phyloP scores from a whole-genome alignment of 345 rosid species.

The Cardamine chenopodiifolia region DNA sequence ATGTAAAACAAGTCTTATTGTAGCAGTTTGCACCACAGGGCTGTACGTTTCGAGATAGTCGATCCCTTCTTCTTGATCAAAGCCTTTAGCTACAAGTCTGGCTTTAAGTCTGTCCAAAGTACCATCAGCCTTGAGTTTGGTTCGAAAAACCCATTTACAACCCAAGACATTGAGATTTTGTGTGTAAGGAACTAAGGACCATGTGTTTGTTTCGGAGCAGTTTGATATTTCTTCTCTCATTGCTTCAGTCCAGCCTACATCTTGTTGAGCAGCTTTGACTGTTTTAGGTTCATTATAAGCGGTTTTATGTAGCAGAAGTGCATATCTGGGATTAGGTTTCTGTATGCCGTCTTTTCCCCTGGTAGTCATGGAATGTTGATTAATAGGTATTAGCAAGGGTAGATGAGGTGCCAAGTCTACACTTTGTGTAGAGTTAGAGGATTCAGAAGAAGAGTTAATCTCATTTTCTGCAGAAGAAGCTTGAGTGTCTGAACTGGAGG shows the following conservation, averaged over 20 bases:
- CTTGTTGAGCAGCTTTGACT: background rate
- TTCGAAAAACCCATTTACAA: background rate
- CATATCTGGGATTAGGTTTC: background rate
- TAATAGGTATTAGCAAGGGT: too few relatives aligned
- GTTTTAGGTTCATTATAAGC: background rate
- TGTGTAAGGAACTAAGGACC: background rate
- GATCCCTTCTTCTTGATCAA: background rate
- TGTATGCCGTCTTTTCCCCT: background rate
- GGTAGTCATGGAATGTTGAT: background rate
- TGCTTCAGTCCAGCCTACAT: background rate
- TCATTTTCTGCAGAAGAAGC: too few relatives aligned
- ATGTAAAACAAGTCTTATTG: background rate
- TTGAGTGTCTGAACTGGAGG: too few relatives aligned
- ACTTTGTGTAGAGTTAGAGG: too few relatives aligned
- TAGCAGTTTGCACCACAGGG: background rate
- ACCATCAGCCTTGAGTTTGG: background rate
- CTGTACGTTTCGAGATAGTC: background rate
- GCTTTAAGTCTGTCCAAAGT: background rate
- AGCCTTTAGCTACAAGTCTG: rapidly evolving
- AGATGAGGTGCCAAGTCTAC: too few relatives aligned
- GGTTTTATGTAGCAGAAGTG: background rate
- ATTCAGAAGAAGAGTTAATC: too few relatives aligned
- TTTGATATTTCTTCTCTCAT: background rate
- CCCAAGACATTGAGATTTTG: background rate
- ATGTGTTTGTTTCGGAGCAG: background rate